Evolutionary conservation across 805 yeast species (phyloP).

Genomic region (Sugiyamaella americana): DNA sequence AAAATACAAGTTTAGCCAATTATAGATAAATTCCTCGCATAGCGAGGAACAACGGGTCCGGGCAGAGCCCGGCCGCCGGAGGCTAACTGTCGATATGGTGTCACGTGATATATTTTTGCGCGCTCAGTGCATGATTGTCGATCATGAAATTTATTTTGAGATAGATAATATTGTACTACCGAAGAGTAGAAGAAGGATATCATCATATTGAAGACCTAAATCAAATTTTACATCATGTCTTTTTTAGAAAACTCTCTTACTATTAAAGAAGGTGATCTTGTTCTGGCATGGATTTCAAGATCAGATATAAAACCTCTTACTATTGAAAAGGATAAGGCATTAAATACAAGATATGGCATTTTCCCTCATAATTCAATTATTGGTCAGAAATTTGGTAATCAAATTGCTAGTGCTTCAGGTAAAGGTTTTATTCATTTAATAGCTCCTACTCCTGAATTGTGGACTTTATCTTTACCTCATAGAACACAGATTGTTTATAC

Average conservation of each 20-base stretch:
- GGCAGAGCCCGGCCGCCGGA: too few relatives aligned
- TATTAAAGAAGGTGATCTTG: conserved; percentile 84
- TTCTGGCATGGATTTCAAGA: conserved; percentile 78
- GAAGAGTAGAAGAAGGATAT: too few relatives aligned
- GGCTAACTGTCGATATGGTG: too few relatives aligned
- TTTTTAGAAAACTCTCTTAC: conserved; percentile 55
- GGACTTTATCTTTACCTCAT: conserved; percentile 96
- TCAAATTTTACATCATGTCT: conserved; percentile 20
- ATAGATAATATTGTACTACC: too few relatives aligned
- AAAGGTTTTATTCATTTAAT: conserved; percentile 81
- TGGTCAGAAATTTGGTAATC: conserved; percentile 77
- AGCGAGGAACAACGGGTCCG: too few relatives aligned
- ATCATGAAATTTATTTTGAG: not conserved
- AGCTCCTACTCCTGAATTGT: conserved; percentile 90
- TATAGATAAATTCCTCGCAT: too few relatives aligned
- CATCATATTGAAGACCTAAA: not conserved
- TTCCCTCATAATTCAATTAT: conserved; percentile 83
- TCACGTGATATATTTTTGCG: too few relatives aligned
- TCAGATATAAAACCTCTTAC: conserved; percentile 69
- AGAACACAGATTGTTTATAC: conserved; percentile 97
- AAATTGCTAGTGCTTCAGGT: conserved; percentile 58
- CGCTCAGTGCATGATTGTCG: not conserved
- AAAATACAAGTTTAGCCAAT: too few relatives aligned
- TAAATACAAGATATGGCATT: conserved; percentile 85
- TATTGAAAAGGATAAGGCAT: conserved; percentile 49